phyloP scores from a whole-genome alignment of 805 yeast species.

The Tetrapisispora pingtungensis region DNA sequence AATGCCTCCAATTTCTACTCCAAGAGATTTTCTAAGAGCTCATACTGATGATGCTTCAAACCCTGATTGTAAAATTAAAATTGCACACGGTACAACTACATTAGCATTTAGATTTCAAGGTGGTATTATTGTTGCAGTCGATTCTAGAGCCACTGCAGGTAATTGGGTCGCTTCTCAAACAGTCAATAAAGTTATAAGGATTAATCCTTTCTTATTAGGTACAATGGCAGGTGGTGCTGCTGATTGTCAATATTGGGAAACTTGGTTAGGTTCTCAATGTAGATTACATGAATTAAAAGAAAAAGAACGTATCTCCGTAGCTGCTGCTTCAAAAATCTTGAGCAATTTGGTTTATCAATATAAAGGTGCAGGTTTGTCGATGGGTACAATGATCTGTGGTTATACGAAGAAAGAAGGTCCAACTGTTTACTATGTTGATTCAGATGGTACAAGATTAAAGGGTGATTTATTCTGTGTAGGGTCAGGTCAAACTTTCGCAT shows the following conservation, averaged over 20 bases:
- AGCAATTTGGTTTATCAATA: slow-evolving; percentile 84
- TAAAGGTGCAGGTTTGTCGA: slow-evolving; percentile 96
- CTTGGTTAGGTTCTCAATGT: slow-evolving; percentile 97
- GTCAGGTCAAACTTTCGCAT: slow-evolving; percentile 98
- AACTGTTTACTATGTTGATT: slow-evolving; percentile 88
- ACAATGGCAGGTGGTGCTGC: slow-evolving; percentile 99
- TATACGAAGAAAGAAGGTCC: slow-evolving; percentile 94
- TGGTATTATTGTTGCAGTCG: slow-evolving; percentile 93
- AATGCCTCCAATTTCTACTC: slow-evolving; percentile 77
- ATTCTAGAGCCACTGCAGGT: slow-evolving; percentile 96
- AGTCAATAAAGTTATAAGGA: slow-evolving; percentile 93
- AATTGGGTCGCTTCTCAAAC: slow-evolving; percentile 97
- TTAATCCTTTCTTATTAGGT: slow-evolving; percentile 88
- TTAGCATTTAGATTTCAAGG: slow-evolving; percentile 92
- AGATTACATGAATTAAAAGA: slow-evolving; percentile 89
- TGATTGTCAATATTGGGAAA: slow-evolving; percentile 98
- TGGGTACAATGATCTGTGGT: slow-evolving; percentile 99
- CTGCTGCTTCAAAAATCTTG: slow-evolving; percentile 92
- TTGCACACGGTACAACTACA: slow-evolving; percentile 99
- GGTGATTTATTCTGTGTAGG: slow-evolving; percentile 97
- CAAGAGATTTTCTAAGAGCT: slow-evolving; percentile 90
- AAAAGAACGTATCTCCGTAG: slow-evolving; percentile 88
- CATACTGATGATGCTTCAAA: slow-evolving; percentile 92
- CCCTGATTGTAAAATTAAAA: slow-evolving; percentile 90
- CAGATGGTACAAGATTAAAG: slow-evolving; percentile 90